These are phyloP conservation scores for Retiboletus flavoniger DNA, from an alignment of 1,284 basidiomycete species.

Conservation along the genomic window DNA sequence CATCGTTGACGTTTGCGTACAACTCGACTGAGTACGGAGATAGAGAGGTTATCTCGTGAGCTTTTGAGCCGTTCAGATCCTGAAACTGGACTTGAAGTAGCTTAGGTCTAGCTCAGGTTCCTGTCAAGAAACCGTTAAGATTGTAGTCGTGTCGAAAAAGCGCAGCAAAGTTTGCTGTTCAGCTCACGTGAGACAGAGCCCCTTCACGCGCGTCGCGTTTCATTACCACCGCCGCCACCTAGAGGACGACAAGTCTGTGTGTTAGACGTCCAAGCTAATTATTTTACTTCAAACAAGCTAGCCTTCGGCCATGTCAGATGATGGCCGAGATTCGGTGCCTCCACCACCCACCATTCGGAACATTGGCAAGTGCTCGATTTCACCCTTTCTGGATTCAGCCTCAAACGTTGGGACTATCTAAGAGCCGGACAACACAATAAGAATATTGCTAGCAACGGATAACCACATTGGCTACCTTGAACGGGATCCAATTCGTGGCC, in stretches of 20 bases:
- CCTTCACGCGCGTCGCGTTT: slow-evolving; percentile 10
- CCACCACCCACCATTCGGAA: slow-evolving; percentile 38
- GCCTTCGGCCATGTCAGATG: slow-evolving; percentile 25
- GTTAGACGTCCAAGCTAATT: too few relatives aligned
- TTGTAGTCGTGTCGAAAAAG: slow-evolving; percentile 6
- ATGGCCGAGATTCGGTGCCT: slow-evolving; percentile 21
- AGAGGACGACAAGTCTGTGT: neutral
- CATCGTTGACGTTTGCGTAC: slow-evolving; percentile 12
- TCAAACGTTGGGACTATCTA: slow-evolving; percentile 7
- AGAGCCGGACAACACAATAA: slow-evolving; percentile 71
- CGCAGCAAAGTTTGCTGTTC: neutral
- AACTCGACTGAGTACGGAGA: neutral
- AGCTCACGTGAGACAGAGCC: slow-evolving; percentile 14
- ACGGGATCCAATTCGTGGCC: slow-evolving; percentile 90
- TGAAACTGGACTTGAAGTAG: neutral
- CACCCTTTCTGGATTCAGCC: neutral
- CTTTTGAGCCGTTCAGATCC: neutral
- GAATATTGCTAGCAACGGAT: slow-evolving; percentile 88
- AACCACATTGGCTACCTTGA: slow-evolving; percentile 97
- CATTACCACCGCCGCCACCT: neutral
- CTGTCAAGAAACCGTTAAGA: too few relatives aligned
- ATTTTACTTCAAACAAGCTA: slow-evolving; percentile 1
- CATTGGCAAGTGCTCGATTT: slow-evolving; percentile 35
- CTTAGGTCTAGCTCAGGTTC: neutral
- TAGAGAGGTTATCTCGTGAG: neutral